Evolutionary conservation across 2,329 filamentous ascomycete genomes (phyloP).

Genomic region (Lasiodiplodia citricola): DNA sequence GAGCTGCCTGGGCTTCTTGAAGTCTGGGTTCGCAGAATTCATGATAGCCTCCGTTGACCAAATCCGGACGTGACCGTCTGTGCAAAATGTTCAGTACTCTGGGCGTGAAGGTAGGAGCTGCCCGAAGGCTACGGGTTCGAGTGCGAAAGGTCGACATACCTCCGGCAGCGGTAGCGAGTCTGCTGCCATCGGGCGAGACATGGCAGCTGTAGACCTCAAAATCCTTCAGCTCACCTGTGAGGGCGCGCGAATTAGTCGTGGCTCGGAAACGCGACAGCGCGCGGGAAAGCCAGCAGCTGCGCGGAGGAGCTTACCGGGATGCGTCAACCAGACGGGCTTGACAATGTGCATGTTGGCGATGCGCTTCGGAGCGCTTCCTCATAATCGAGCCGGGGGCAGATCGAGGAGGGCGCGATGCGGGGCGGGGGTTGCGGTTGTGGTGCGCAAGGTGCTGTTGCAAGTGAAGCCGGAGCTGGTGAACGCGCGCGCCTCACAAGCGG

Average conservation of each 20-base stretch:
- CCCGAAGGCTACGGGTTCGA: background rate
- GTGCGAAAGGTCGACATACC: conserved; percentile 57
- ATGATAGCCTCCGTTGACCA: conserved; percentile 97
- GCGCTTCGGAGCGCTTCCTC: conserved; percentile 23
- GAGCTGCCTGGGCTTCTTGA: conserved; percentile 84
- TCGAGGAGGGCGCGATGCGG: conserved; percentile 8
- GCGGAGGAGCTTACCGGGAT: conserved; percentile 69
- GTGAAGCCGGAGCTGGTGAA: conserved; percentile 22
- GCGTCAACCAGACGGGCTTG: conserved; percentile 94
- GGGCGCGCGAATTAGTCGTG: conserved; percentile 30
- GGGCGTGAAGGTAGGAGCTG: conserved; percentile 26
- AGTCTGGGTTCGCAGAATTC: conserved; percentile 73
- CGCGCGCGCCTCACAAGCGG: conserved; percentile 14
- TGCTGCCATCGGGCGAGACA: conserved; percentile 90
- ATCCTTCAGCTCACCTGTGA: conserved; percentile 90
- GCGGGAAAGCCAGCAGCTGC: background rate
- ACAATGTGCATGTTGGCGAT: conserved; percentile 65
- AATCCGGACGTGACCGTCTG: conserved; percentile 94
- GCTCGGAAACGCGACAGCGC: conserved; percentile 30
- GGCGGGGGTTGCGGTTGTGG: background rate
- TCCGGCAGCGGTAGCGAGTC: conserved; percentile 92
- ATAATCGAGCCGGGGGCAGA: conserved; percentile 23
- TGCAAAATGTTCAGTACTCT: conserved; percentile 34
- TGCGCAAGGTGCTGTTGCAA: conserved; percentile 20
- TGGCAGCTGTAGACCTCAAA: conserved; percentile 99